Evolutionary conservation across 805 yeast species (phyloP).

Genomic region (Candida oleophila): DNA sequence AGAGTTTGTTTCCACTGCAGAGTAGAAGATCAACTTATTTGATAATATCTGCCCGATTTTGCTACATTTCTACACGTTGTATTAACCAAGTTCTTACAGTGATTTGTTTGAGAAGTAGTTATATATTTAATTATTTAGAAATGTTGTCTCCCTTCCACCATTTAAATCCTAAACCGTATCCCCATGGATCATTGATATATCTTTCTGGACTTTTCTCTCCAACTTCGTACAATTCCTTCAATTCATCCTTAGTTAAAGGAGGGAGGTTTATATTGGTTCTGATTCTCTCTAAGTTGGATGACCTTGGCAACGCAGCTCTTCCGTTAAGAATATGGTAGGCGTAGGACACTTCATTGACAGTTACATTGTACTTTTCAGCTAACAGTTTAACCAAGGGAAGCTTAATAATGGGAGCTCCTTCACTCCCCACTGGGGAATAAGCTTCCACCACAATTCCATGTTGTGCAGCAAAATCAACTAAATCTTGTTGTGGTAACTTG

Average conservation of each 20-base stretch:
- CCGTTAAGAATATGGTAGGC: conserved; percentile 65
- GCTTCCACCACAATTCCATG: conserved; percentile 47
- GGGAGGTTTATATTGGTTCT: conserved; percentile 35
- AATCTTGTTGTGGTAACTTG: conserved; percentile 38
- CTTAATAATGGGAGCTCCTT: conserved; percentile 62
- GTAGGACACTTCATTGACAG: conserved; percentile 55
- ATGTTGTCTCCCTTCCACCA: conserved; percentile 34
- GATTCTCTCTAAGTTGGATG: conserved; percentile 66
- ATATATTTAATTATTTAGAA: conserved; percentile 16
- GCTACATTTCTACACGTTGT: no score
- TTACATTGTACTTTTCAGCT: conserved; percentile 54
- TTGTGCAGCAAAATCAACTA: conserved; percentile 35
- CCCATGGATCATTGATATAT: conserved; percentile 35
- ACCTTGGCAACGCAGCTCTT: conserved; percentile 64
- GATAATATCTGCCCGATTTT: no score
- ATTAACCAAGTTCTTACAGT: no score
- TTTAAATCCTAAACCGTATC: conserved; percentile 34
- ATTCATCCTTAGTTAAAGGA: conserved; percentile 35
- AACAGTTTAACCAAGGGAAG: conserved; percentile 49
- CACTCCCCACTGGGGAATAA: conserved; percentile 63
- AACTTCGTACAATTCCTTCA: conserved; percentile 26
- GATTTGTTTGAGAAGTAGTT: no score
- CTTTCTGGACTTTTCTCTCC: conserved; percentile 32
- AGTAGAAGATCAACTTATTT: no score
- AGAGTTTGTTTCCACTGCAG: no score